Conservation (phyloP, 2,329 filamentous ascomycete genomes). For the Scedosporium boydii region DNA sequence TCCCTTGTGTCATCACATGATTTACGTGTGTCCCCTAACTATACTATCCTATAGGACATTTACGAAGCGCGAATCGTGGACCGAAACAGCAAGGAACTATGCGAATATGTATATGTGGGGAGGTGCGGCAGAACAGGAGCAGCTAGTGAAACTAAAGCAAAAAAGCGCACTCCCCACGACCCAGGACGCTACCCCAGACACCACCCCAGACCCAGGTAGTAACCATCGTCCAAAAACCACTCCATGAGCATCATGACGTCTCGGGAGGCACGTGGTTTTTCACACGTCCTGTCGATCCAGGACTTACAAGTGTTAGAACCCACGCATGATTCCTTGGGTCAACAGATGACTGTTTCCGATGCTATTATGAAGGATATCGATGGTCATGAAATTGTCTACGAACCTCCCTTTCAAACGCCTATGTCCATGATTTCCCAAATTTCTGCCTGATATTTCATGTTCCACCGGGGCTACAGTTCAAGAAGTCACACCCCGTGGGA, state of each 20-base stretch:
- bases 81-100: background rate
- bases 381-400: too few species aligned
- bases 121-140: background rate
- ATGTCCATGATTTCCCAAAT: too few species aligned
- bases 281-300: too few species aligned
- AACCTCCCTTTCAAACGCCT: too few species aligned
- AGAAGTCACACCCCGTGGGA: too few species aligned
- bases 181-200: background rate
- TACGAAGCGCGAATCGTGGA: background rate
- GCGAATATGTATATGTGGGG: background rate
- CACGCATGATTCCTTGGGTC: too few species aligned
- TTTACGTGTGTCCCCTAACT: background rate
- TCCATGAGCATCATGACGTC: slow-evolving; percentile 4
- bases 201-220: background rate
- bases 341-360: too few species aligned
- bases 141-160: background rate
- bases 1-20: background rate
- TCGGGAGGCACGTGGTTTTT: slow-evolving; percentile 3
- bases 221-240: background rate
- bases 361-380: too few species aligned
- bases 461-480: too few species aligned
- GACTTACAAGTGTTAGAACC: too few species aligned
- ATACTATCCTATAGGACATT: background rate
- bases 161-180: background rate
- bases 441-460: too few species aligned